Evolutionary conservation across 768 basidiomycete species (phyloP), one percentile per base, ranked within the genome.

Genomic region (Suillus cothurnatus): DNA sequence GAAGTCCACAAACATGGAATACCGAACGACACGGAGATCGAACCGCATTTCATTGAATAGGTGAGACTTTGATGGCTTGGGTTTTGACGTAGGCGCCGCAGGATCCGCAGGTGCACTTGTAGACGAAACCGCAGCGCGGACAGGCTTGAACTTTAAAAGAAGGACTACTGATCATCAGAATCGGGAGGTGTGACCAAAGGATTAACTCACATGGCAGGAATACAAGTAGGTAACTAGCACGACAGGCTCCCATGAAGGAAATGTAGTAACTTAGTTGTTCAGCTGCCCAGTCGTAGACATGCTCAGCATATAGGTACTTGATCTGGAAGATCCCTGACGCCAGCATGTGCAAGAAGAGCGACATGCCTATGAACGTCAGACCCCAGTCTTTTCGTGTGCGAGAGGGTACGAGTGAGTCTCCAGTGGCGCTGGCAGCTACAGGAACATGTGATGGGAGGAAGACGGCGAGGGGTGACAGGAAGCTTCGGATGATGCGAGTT

Each of bases 291-390:
- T 78, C 73, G 70, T 89, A 93, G 12, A 88, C 78, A 71, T 92
- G 89, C 68, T 87, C 86, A 0, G 89, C 91, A 66, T 93, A 94
- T 41, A 93, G 77, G 68, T 92, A 93, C 74, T 93, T 94, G 65
- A 89, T 80, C 61, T 86, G 88, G 74, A 87, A 89, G 1, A 93
- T 75, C 21, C 90, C 92, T 84, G 83, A 83, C 3, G 92, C 85
- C 38, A 93, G 80, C 39, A 88, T 74, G 74, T 90, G 86, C 14
- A 82, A 72, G 72, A 93, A 91, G 59, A 92, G 71, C 4, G 85
- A 84, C 6, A 85, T 61, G 3, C 88, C 93, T 4, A 93, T 76
- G 64, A 87, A 80, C 3, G 89, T 89, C 73, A 96, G 78, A 71
- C 88, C 92, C 82, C 88, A 95, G 71, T 93, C 92, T 69, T 77